A percentile compares a stretch with the other conserved stretches of the same genome.
Evolutionary conservation across 257 asterid species (phyloP).

Genomic region (Henckelia pumila): DNA sequence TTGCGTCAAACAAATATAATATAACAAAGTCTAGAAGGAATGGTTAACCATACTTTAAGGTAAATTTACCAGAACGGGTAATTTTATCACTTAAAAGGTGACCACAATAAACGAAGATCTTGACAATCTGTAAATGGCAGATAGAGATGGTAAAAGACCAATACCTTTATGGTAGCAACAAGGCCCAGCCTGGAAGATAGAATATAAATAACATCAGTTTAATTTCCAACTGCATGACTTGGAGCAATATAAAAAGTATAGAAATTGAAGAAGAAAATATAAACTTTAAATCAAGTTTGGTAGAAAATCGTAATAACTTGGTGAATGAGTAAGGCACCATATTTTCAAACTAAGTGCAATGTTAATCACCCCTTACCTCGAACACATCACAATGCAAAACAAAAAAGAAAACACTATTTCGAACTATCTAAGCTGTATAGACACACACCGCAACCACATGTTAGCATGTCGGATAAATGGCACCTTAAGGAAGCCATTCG

Average conservation of each 20-base stretch:
- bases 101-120: no score
- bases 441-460: neutral
- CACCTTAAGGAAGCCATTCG: neutral
- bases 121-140: neutral
- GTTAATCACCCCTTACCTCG: neutral
- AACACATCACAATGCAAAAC: neutral
- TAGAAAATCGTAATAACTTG: neutral
- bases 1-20: neutral
- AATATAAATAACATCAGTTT: slow-evolving; percentile 1
- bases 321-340: no score
- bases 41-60: neutral
- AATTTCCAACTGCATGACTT: neutral
- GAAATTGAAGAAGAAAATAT: neutral
- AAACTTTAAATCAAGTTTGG: no score
- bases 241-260: no score
- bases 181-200: slow-evolving; percentile 51
- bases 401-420: no score
- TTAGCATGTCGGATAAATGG: neutral
- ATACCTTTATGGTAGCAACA: slow-evolving; percentile 64
- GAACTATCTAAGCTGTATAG: no score
- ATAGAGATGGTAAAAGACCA: neutral
- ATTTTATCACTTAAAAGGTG: neutral
- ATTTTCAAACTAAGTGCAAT: neutral
- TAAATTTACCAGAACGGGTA: neutral
- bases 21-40: neutral